phyloP scores from a whole-genome alignment of 257 asterid genomes.

The Lavandula angustifolia region DNA sequence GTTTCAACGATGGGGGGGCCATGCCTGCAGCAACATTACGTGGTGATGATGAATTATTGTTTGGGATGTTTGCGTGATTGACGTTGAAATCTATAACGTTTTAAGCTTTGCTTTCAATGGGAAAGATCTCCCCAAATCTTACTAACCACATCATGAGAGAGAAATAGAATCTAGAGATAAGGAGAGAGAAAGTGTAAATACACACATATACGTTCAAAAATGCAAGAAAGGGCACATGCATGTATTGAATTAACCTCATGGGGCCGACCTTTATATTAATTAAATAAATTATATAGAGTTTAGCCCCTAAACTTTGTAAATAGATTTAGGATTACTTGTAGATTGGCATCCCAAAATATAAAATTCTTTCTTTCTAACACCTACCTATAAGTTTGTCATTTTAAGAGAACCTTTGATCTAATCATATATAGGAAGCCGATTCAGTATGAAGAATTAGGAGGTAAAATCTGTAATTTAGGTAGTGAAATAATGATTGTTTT shows the following conservation, averaged over 20 bases:
- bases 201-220: too few species aligned
- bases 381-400: slow-evolving; percentile 29
- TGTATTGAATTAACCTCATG: too few species aligned
- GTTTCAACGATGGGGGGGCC: slow-evolving; percentile 34
- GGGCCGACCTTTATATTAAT: too few species aligned
- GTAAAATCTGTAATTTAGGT: too few species aligned
- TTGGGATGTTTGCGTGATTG: slow-evolving; percentile 93
- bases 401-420: slow-evolving; percentile 33
- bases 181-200: too few species aligned
- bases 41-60: slow-evolving; percentile 63
- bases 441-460: too few species aligned
- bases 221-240: too few species aligned
- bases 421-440: too few species aligned
- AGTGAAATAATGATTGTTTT: too few species aligned
- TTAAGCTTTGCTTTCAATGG: slow-evolving; percentile 45
- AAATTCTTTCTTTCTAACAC: slow-evolving; percentile 34
- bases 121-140: slow-evolving; percentile 76
- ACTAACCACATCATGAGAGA: slow-evolving; percentile 54
- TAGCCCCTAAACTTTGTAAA: too few species aligned
- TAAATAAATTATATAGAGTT: too few species aligned
- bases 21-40: slow-evolving; percentile 59
- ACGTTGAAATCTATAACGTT: slow-evolving; percentile 63
- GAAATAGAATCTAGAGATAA: background rate
- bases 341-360: slow-evolving; percentile 38
- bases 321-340: background rate